Base-by-base conservation (phyloP, 352 stramenopile genomes). In the Phytophthora cactorum region DNA sequence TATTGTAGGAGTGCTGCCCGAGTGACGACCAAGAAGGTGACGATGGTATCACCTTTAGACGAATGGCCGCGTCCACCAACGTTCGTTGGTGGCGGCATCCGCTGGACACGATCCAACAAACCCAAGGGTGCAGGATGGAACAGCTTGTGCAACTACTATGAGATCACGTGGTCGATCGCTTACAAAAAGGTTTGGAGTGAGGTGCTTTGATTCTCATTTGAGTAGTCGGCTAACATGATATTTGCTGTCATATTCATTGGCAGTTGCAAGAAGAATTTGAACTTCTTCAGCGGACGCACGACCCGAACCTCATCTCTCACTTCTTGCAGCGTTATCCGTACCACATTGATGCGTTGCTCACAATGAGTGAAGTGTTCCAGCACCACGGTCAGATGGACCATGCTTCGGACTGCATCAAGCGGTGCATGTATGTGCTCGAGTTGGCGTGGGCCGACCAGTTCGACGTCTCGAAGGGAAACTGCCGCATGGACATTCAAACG, bases 311-410 rank as follows among this genome's bases (percentile, higher is more conserved):
- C 12, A 92, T 96, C 25, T 81, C 57, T 3, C 83, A 92, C 39
- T 96, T 95, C 53, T 66, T 96, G 59, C 79, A 88, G n/a, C 84
- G 86, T 8, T 86, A 96, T 32, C 88, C 88, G 47, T 96, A 90
- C 76, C 88, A 96, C 59, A 86, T 95, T 34, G 88, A 95, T 55
- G 86, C 88, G 25, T 69, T 95, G 39, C 74, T 96, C 5, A 89
- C 91, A 57, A 95, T 96, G 84, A 93, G 81, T 52, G 85, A 95
- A 66, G 84, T 96, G 28, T 95, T 92, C 59, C 88, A 96, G 68
- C 88, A 96, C 55, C 88, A 96, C 50, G 88, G 88, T 2, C 88
- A 96, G 52, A 96, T 95, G 82, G 88, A 96, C 39, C 85, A 96
- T 45, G 82, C 88, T 0, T 71, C 80, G 0, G 88, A 96, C 58